These are phyloP conservation scores for Taphrina confusa DNA, from an alignment of 1,139 yeast genomes.

Conservation along the genomic window DNA sequence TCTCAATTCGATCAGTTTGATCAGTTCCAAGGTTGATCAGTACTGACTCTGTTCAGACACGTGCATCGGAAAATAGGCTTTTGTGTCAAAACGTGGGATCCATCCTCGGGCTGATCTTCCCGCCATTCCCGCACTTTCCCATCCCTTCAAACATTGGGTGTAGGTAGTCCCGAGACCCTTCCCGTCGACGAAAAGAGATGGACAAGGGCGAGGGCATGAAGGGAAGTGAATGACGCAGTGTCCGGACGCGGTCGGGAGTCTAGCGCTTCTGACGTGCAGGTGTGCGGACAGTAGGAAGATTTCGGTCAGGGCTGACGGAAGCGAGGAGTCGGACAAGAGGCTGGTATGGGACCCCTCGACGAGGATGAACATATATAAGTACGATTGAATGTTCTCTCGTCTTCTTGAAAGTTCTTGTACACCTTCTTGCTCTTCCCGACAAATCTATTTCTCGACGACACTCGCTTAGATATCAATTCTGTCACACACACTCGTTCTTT, in stretches of 20 bases:
- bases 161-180: conserved; percentile 1
- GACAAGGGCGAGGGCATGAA: not conserved
- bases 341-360: conserved; percentile 18
- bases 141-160: too few species aligned
- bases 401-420: not conserved
- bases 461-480: not conserved
- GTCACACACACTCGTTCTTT: not conserved
- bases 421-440: not conserved
- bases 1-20: too few species aligned
- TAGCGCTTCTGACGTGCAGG: not conserved
- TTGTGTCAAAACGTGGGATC: too few species aligned
- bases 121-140: too few species aligned
- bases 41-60: too few species aligned
- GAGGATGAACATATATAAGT: not conserved
- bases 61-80: too few species aligned
- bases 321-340: conserved; percentile 23
- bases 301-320: conserved; percentile 3
- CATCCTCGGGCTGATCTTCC: too few species aligned
- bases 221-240: not conserved
- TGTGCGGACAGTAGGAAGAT: not conserved
- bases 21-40: too few species aligned
- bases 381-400: conserved; percentile 4
- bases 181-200: conserved; percentile 7
- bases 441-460: not conserved
- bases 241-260: conserved; percentile 1